phyloP scores from a whole-genome alignment of 345 rosid genomes.

The Noccaea caerulescens region DNA sequence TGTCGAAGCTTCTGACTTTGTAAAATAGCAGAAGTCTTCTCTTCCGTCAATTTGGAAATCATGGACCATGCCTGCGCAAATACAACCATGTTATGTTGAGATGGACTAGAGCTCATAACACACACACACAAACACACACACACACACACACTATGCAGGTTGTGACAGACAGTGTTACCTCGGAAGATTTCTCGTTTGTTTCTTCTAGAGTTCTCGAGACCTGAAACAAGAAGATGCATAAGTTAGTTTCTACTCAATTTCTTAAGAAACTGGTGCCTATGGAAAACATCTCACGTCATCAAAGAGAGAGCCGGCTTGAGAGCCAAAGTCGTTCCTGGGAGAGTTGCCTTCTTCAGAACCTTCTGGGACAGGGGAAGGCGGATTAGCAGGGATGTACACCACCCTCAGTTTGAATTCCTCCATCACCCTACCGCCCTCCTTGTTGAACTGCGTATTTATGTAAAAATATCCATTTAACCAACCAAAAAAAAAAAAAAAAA shows the following conservation, averaged over 20 bases:
- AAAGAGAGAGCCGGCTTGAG: constrained; percentile 44
- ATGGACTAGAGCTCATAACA: neutral
- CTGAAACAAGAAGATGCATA: constrained; percentile 41
- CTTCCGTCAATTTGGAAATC: constrained; percentile 74
- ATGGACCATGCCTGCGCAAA: constrained; percentile 68
- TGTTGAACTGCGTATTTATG: constrained; percentile 57
- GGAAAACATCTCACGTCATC: constrained; percentile 52
- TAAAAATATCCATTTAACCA: no score
- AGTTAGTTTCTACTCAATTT: neutral
- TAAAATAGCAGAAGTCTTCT: constrained; percentile 65
- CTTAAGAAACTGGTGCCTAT: neutral
- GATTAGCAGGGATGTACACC: constrained; percentile 77
- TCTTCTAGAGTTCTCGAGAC: constrained; percentile 64
- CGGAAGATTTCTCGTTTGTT: constrained; percentile 57
- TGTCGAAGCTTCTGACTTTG: constrained; percentile 61
- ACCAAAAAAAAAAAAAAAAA: no score
- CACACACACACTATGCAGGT: neutral
- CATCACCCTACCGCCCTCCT: constrained; percentile 57
- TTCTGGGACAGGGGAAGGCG: constrained; percentile 90
- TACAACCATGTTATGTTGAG: neutral
- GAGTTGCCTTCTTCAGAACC: constrained; percentile 89
- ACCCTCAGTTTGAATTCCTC: constrained; percentile 84
- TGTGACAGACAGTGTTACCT: constrained; percentile 46
- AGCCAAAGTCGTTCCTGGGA: constrained; percentile 59
- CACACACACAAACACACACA: no score